Conservation (phyloP, 73 alveolate genomes). For the Uronychia binucleata region DNA sequence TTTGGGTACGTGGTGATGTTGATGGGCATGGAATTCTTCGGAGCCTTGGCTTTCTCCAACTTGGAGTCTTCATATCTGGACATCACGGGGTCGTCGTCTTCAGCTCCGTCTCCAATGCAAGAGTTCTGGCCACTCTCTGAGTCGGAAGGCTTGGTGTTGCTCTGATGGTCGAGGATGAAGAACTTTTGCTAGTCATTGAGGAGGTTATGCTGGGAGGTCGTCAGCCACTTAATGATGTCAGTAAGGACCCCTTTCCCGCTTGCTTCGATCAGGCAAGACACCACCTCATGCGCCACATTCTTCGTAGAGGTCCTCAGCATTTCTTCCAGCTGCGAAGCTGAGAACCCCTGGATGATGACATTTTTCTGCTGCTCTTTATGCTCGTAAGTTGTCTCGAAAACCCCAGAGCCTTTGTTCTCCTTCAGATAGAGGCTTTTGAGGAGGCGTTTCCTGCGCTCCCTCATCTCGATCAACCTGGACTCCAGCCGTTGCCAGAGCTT, state of each 20-base stretch:
- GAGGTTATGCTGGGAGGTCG: slow-evolving; percentile 50
- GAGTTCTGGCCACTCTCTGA: too few relatives aligned
- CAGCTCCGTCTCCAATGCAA: not conserved
- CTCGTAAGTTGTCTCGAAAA: slow-evolving; percentile 28
- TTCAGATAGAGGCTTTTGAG: slow-evolving; percentile 35
- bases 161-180: slow-evolving; percentile 2
- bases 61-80: not conserved
- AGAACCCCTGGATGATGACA: slow-evolving; percentile 27
- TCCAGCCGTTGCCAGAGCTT: slow-evolving; percentile 61
- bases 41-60: not conserved
- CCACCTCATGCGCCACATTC: slow-evolving; percentile 52
- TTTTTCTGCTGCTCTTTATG: slow-evolving; percentile 38
- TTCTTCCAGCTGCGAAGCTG: slow-evolving; percentile 40
- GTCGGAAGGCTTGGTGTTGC: not conserved
- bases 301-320: slow-evolving; percentile 42
- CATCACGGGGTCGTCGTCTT: not conserved
- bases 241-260: slow-evolving; percentile 69
- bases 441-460: slow-evolving; percentile 49
- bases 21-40: not conserved
- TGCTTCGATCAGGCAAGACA: slow-evolving; percentile 34
- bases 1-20: not conserved
- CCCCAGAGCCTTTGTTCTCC: slow-evolving; percentile 17
- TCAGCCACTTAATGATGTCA: slow-evolving; percentile 76
- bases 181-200: slow-evolving; percentile 4
- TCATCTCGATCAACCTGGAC: slow-evolving; percentile 58